Base-by-base conservation (phyloP, 352 stramenopile species). In the Globisporangium yorkense region DNA sequence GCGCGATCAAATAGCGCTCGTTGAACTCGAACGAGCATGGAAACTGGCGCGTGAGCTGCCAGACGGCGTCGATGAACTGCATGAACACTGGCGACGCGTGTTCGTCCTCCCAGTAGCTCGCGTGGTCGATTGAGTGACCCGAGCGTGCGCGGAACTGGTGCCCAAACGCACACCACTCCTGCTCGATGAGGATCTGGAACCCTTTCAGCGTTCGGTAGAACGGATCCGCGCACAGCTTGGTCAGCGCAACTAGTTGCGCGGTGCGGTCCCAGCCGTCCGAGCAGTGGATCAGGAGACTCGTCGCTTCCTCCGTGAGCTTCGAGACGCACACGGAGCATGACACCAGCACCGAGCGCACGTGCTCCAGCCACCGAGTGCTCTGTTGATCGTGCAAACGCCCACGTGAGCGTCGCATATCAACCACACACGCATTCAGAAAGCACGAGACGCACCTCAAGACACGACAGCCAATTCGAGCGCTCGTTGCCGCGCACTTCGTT, bases 191-290 rank as follows among this genome's bases (percentile, higher is more conserved):
- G 10, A 97, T 83, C 56, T 94, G 87, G 64, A 99, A 99, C 1
- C 97, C 97, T 51, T 94, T 84, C 10, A 94, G 64, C 0, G 97
- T 99, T 41, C 97, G 85, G 67, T 98, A 99, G 72, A 97, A 98
- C 4, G 96, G 95, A 77, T 99, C 97, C 35, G 98, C 74, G 29
- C 98, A 88, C 0, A 99, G 62, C 72, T 99, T 97, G 3, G 96
- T 92, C 27, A 99, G 66, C 5, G 87, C 87, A 8, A 83, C 84
- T 24, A 99, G 96, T 77, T 99, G 96, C 0, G 94, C 92, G 4
- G 97, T 99, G 20, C 97, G 83, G 76, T 99, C 97, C 97, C 97
- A 99, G 13, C 97, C 97, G 66, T 99, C 96, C 27, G 88, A 98
- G 70, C 97, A 99, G 67, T 99, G 97, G n/a, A 99, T 81, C 45